phyloP scores from a whole-genome alignment of 2,329 filamentous ascomycete species.

The Chaetomiaceae sp. region DNA sequence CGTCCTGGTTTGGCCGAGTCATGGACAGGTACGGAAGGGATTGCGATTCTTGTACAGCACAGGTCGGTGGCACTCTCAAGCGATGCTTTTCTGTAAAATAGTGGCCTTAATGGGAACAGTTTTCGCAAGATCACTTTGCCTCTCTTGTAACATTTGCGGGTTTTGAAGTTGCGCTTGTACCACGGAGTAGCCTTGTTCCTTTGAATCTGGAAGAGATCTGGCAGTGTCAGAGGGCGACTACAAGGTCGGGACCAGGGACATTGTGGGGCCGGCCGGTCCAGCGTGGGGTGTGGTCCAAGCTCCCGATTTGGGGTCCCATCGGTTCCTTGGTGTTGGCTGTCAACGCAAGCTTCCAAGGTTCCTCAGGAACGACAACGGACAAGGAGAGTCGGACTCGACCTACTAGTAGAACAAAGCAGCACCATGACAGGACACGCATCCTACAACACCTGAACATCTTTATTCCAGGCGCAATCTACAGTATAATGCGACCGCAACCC shows the following conservation, averaged over 20 bases:
- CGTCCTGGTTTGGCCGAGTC: not conserved
- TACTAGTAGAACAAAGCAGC: no score
- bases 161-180: no score
- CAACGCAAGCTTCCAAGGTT: not conserved
- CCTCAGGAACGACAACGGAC: not conserved
- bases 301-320: not conserved
- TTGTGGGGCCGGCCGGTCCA: no score
- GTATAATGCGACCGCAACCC: slow-evolving; percentile 1
- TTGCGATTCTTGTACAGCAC: not conserved
- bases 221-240: no score
- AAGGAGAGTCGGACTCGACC: not conserved
- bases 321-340: not conserved
- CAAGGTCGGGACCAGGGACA: no score
- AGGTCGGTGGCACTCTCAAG: slow-evolving; percentile 3
- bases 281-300: not conserved
- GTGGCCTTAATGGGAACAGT: not conserved
- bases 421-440: not conserved
- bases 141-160: no score
- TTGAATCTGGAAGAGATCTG: no score
- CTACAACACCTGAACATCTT: not conserved
- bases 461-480: not conserved
- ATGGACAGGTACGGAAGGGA: not conserved
- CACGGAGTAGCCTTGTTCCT: no score
- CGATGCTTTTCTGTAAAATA: slow-evolving; percentile 3
- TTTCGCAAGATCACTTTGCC: no score